Percentiles rank a stretch among this genome's conserved stretches.
Evolutionary conservation across 2,329 filamentous ascomycete species (phyloP).

Genomic region (Chaetomium sp.): DNA sequence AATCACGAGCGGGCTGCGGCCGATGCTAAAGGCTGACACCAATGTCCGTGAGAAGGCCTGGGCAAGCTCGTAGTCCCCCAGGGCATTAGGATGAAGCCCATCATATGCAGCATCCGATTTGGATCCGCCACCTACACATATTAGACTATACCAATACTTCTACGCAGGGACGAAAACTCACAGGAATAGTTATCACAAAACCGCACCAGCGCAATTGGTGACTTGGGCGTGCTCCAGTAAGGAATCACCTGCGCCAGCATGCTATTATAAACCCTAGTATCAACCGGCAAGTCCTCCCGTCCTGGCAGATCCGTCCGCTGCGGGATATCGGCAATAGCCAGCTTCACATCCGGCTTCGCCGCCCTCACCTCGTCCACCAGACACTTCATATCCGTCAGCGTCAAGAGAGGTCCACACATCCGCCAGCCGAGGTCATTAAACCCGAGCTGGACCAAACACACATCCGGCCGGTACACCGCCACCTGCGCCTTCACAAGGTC

Average conservation of each 20-base stretch:
- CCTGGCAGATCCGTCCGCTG: constrained; percentile 23
- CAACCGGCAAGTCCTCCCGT: constrained; percentile 22
- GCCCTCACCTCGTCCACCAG: constrained; percentile 29
- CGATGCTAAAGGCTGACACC: constrained; percentile 22
- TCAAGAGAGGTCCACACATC: constrained; percentile 16
- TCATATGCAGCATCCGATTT: constrained; percentile 31
- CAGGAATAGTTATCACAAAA: constrained; percentile 29
- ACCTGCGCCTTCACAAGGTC: constrained; percentile 26
- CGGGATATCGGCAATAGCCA: constrained; percentile 29
- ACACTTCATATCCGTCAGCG: constrained; percentile 21
- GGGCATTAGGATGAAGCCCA: constrained; percentile 36
- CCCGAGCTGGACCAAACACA: constrained; percentile 30
- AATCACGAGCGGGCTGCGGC: constrained; percentile 20
- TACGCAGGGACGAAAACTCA: constrained; percentile 9
- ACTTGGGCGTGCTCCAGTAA: constrained; percentile 23
- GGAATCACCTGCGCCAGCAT: constrained; percentile 22
- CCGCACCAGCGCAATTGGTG: constrained; percentile 29
- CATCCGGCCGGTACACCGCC: constrained; percentile 27
- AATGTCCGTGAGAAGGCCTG: constrained; percentile 33
- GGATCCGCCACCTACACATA: constrained; percentile 16
- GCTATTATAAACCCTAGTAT: constrained; percentile 25
- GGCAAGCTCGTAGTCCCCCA: constrained; percentile 38
- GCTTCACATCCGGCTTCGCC: constrained; percentile 24
- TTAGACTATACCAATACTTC: neutral
- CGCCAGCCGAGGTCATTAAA: constrained; percentile 32